phyloP scores from a whole-genome alignment of 768 basidiomycete species.

The Lanmaoa rubissima region DNA sequence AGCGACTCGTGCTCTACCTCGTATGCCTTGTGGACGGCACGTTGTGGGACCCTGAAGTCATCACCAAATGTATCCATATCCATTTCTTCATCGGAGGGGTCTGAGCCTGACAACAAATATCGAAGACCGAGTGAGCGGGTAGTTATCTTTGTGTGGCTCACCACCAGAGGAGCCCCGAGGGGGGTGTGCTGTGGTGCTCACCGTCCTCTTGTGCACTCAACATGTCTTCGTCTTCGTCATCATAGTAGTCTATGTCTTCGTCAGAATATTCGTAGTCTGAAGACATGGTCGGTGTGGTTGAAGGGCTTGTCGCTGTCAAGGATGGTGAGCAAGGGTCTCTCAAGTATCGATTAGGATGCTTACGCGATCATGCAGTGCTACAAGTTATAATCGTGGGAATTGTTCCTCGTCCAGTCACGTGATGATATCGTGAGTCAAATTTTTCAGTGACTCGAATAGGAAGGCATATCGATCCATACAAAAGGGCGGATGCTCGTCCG shows the following conservation, averaged over 20 bases:
- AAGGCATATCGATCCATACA: conserved; percentile 24
- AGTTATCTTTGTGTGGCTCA: conserved; percentile 17
- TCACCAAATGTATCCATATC: conserved; percentile 66
- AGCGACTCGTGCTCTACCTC: conserved; percentile 85
- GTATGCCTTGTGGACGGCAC: conserved; percentile 65
- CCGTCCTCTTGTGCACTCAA: conserved; percentile 58
- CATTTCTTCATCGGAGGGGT: conserved; percentile 58
- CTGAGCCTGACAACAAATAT: conserved; percentile 33
- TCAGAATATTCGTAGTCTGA: conserved; percentile 75
- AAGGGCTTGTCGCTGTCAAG: conserved; percentile 15
- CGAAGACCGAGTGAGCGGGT: conserved; percentile 21
- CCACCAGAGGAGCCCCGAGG: conserved; percentile 15
- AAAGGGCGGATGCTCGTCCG: conserved; percentile 23
- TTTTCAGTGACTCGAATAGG: conserved; percentile 29
- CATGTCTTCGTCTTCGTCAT: conserved; percentile 72
- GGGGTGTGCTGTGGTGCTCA: conserved; percentile 26
- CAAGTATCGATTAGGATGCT: conserved; percentile 29
- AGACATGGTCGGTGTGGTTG: conserved; percentile 38
- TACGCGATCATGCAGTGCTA: conserved; percentile 24
- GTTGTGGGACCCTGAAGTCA: conserved; percentile 58
- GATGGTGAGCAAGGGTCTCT: conserved; percentile 17
- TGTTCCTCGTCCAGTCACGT: neutral
- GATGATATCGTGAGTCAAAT: conserved; percentile 5
- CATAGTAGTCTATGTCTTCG: conserved; percentile 62
- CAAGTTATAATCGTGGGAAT: conserved; percentile 10